Conservation (phyloP, 257 asterid species). For the Solanum bukasovii region DNA sequence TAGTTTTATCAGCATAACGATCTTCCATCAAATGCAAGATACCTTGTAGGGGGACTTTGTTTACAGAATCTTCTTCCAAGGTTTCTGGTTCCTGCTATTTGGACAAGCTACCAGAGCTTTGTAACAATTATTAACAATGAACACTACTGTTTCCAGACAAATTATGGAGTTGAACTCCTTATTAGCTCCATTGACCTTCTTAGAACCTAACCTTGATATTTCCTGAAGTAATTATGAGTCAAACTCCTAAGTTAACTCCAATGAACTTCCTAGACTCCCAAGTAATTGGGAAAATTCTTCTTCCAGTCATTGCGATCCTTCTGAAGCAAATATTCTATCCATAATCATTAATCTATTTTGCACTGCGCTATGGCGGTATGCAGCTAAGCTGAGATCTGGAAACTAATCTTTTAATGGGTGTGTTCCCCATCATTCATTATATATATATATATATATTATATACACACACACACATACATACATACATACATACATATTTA, state of each 20-base stretch:
- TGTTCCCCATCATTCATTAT: neutral
- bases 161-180: neutral
- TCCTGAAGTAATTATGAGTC: neutral
- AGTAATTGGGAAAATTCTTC: neutral
- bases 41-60: neutral
- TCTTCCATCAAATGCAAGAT: neutral
- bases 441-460: too few species aligned
- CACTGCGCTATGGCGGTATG: neutral
- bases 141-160: neutral
- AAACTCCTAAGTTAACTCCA: neutral
- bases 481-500: too few species aligned
- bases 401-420: neutral
- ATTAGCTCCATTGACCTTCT: neutral
- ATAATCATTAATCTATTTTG: too few species aligned
- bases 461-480: too few species aligned
- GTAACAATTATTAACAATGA: neutral
- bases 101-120: neutral
- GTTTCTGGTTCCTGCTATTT: neutral
- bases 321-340: neutral
- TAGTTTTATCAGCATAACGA: neutral
- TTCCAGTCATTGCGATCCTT: neutral
- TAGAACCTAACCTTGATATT: neutral
- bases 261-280: neutral
- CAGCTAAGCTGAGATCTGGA: neutral
- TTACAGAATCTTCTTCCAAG: neutral